Conservation (phyloP, 371 early-diverging fungal species). For the Saksenaea oblongispora region DNA sequence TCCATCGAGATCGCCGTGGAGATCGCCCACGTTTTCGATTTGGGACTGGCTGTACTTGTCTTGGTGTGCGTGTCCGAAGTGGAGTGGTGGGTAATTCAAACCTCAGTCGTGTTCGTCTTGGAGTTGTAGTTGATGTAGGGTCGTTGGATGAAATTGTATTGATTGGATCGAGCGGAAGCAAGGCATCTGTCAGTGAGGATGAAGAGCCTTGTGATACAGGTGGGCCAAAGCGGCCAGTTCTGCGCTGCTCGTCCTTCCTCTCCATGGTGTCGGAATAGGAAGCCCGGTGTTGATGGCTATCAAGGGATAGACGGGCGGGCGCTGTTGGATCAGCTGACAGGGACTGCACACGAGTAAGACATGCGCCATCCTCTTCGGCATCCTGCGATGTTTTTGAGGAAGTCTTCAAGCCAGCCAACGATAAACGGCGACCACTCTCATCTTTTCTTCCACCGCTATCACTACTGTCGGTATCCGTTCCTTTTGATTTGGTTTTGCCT, state of each 20-base stretch:
- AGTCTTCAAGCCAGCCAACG: neutral
- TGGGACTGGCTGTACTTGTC: neutral
- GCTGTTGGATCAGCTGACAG: slow-evolving; percentile 20
- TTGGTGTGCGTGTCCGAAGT: slow-evolving; percentile 8
- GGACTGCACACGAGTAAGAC: slow-evolving; percentile 27
- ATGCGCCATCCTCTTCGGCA: slow-evolving; percentile 4
- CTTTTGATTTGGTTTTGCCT: neutral
- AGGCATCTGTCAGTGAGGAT: slow-evolving; percentile 19
- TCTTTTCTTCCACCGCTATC: neutral
- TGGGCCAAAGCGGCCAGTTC: neutral
- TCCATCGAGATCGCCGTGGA: slow-evolving; percentile 19
- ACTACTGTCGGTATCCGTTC: neutral
- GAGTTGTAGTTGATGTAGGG: neutral
- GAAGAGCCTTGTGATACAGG: slow-evolving; percentile 7
- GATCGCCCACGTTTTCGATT: slow-evolving; percentile 14
- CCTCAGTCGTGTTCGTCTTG: slow-evolving; percentile 23
- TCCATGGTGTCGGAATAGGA: neutral
- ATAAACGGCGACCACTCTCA: neutral
- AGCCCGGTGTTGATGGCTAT: neutral
- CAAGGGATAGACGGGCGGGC: slow-evolving; percentile 7
- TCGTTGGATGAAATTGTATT: neutral
- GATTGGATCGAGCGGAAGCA: slow-evolving; percentile 20
- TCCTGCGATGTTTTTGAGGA: neutral
- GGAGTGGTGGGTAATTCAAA: slow-evolving; percentile 25
- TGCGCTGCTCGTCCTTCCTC: neutral